phyloP scores from a whole-genome alignment of 805 yeast species.

The Sugiyamaella lignohabitans region DNA sequence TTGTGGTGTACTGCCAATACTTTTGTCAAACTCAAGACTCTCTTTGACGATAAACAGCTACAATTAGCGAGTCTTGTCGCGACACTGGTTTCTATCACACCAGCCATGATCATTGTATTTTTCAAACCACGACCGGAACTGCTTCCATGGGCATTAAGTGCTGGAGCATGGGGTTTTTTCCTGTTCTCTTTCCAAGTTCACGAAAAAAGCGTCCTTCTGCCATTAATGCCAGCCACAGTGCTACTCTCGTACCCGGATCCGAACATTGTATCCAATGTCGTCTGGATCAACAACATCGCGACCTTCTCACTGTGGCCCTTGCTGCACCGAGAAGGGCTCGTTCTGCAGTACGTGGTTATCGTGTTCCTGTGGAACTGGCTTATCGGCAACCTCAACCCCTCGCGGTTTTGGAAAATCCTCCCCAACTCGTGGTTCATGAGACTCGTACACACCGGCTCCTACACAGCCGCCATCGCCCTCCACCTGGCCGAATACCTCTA shows the following conservation, averaged over 20 bases:
- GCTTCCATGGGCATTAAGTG: conserved; percentile 67
- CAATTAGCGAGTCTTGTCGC: conserved; percentile 42
- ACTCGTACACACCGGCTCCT: conserved; percentile 45
- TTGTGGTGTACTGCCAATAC: conserved; percentile 95
- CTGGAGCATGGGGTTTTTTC: conserved; percentile 81
- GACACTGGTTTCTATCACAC: conserved; percentile 42
- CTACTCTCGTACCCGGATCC: conserved; percentile 47
- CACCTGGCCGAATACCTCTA: conserved; percentile 47
- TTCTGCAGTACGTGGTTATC: conserved; percentile 62
- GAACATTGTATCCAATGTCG: conserved; percentile 61
- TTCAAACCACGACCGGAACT: conserved; percentile 46
- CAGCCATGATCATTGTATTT: conserved; percentile 48
- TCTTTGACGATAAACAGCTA: conserved; percentile 51
- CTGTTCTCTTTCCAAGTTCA: conserved; percentile 94
- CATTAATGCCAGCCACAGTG: conserved; percentile 77
- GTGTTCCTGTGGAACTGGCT: conserved; percentile 71
- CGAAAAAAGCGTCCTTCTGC: conserved; percentile 85
- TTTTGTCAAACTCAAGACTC: conserved; percentile 57
- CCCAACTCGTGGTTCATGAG: conserved; percentile 49
- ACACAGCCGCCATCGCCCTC: conserved; percentile 43
- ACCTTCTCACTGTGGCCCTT: conserved; percentile 86
- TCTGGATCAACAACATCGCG: conserved; percentile 83
- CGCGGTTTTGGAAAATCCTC: conserved; percentile 27
- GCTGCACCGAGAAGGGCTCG: conserved; percentile 65
- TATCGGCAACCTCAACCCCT: conserved; percentile 46